A percentile compares a stretch with the other conserved stretches of the same genome.
phyloP scores from a whole-genome alignment of 495 filamentous ascomycete species.

The Filosporella fistucella region DNA sequence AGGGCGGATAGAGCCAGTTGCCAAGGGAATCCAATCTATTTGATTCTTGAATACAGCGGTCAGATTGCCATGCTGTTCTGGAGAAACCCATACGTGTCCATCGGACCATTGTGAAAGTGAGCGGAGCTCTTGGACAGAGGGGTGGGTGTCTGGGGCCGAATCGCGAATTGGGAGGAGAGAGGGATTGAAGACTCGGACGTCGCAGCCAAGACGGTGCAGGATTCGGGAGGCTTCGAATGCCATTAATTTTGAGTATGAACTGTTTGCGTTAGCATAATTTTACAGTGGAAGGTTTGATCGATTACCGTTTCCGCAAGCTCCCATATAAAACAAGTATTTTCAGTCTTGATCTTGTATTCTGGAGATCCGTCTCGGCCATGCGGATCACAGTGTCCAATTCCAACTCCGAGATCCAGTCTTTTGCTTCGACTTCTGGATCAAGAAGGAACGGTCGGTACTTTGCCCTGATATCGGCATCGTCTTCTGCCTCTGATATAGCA shows the following conservation, averaged over 20 bases:
- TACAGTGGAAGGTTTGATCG: neutral
- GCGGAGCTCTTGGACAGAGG: slow-evolving; percentile 63
- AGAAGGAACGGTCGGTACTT: slow-evolving; percentile 59
- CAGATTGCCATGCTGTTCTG: slow-evolving; percentile 69
- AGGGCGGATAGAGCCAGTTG: slow-evolving; percentile 57
- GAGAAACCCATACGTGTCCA: slow-evolving; percentile 64
- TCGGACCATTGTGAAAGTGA: slow-evolving; percentile 63
- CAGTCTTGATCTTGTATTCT: slow-evolving; percentile 38
- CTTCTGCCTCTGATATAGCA: slow-evolving; percentile 39
- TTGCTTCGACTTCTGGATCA: slow-evolving; percentile 23
- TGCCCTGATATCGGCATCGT: slow-evolving; percentile 39
- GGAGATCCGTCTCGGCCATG: slow-evolving; percentile 44
- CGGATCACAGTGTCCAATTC: slow-evolving; percentile 51
- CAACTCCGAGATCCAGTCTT: slow-evolving; percentile 52
- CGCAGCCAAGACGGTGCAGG: slow-evolving; percentile 63
- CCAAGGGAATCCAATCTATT: slow-evolving; percentile 71
- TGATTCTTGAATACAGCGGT: slow-evolving; percentile 73
- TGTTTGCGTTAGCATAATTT: slow-evolving; percentile 7
- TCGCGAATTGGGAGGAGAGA: slow-evolving; percentile 59
- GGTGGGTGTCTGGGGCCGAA: slow-evolving; percentile 50
- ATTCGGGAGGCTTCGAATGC: slow-evolving; percentile 58
- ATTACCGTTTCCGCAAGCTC: slow-evolving; percentile 46
- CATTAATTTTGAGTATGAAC: slow-evolving; percentile 58
- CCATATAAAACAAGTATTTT: slow-evolving; percentile 63
- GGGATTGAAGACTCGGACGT: slow-evolving; percentile 63